phyloP scores from a whole-genome alignment of 1,284 basidiomycete genomes.

The Moesziomyces sp. region DNA sequence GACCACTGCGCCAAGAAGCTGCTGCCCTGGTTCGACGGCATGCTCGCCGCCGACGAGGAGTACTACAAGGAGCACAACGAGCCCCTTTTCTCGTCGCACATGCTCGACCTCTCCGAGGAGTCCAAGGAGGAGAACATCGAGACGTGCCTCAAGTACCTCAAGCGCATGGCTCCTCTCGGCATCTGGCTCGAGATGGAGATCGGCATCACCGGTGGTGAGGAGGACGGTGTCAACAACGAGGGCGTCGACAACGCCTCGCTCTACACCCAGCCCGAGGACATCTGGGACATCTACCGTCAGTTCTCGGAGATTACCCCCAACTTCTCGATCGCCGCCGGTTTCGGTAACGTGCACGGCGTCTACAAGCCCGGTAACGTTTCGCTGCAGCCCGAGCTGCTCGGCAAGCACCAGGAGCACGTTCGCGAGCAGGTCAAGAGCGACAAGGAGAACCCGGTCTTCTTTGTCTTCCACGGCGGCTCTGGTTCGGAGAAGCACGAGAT shows the following conservation, averaged over 20 bases:
- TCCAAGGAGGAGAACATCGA: conserved; percentile 96
- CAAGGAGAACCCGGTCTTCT: conserved; percentile 77
- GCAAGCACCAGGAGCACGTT: conserved; percentile 88
- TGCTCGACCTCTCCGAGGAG: conserved; percentile 99
- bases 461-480: conserved; percentile 99
- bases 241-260: conserved; percentile 90
- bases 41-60: conserved; percentile 95
- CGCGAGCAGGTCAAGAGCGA: conserved; percentile 77
- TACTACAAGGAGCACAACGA: conserved; percentile 89
- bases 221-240: conserved; percentile 85
- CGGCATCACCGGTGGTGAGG: conserved; percentile 99
- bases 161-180: conserved; percentile 87
- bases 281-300: conserved; percentile 86
- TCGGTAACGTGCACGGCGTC: conserved; percentile 86
- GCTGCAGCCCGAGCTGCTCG: conserved; percentile 89
- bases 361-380: conserved; percentile 74
- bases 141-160: conserved; percentile 93
- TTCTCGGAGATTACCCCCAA: conserved; percentile 87
- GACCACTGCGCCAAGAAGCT: conserved; percentile 99
- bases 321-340: conserved; percentile 96
- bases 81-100: conserved; percentile 98
- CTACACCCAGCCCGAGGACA: conserved; percentile 97
- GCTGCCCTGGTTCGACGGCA: conserved; percentile 98
- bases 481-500: conserved; percentile 98
- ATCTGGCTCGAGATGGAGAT: conserved; percentile 99